Base-by-base conservation (phyloP, 1,284 basidiomycete species). In the Cryptococcus floricola region DNA sequence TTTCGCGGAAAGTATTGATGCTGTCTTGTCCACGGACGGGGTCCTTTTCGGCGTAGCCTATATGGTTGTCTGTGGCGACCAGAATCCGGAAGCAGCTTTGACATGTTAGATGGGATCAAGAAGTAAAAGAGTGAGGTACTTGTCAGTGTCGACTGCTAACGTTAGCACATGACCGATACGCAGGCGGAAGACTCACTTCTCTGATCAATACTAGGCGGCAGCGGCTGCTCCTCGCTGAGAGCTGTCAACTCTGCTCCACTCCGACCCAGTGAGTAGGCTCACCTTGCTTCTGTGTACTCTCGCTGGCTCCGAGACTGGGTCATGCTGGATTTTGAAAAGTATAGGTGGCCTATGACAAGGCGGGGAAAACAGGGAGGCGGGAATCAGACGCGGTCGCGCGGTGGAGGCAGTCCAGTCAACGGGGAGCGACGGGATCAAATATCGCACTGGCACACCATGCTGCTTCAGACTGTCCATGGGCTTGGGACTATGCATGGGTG, bases 11-110 rank as follows among this genome's bases (percentile, higher is more conserved):
- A 0, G 94, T 91, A 74, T 95, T 89, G 68, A 99, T 89, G 5
- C 93, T 91, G 73, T 99, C 96, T 73, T 91, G 87, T 0, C 95
- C 93, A 27, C 96, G 84, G 48, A 98, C 83, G 1, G 95, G 94
- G 73, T 99, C 96, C 58, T 91, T 84, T 74, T 98, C 96, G 56
- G 89, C 83, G 78, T 92, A 96, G 0, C 96, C 96, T 59, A 99
- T 89, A 73, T 97, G 94, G 67, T 93, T 95, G 77, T 96, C 93
- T 0, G 93, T 95, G 4, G 92, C 91, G 7, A 96, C 83, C 68
- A 96, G 77, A 63, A 96, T 93, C 59, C 82, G 83, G 63, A 94
- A 87, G 7, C 74, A 77, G 70, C 76, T 78, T 58, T 10, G 18
- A 16, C 8, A 19, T 27, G 44, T 34, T 10, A 34, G 31, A 34